Evolutionary conservation across 495 filamentous ascomycete species (phyloP).

Genomic region (Tuber melanosporum): DNA sequence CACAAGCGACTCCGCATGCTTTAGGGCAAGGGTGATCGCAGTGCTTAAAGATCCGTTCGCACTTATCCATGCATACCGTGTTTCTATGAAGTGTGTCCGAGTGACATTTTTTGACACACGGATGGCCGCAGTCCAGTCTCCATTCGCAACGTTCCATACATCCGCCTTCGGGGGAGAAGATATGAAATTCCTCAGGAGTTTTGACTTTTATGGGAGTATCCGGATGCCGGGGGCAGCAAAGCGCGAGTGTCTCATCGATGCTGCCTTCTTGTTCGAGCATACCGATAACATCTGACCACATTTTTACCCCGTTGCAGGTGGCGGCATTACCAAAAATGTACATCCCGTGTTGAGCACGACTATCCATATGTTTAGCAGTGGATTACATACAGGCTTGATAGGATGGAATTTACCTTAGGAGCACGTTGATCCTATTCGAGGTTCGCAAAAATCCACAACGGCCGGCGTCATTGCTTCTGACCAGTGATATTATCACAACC

Average conservation of each 20-base stretch:
- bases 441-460: constrained; percentile 69
- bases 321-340: constrained; percentile 72
- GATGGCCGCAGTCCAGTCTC: constrained; percentile 57
- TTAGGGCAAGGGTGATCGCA: constrained; percentile 60
- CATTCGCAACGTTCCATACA: constrained; percentile 56
- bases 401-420: constrained; percentile 48
- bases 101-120: constrained; percentile 65
- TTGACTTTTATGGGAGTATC: constrained; percentile 53
- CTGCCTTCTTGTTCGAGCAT: constrained; percentile 50
- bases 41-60: constrained; percentile 40
- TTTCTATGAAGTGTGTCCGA: constrained; percentile 57
- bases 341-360: constrained; percentile 72
- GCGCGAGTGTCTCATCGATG: constrained; percentile 51
- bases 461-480: constrained; percentile 60
- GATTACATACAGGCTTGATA: background rate
- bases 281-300: constrained; percentile 63
- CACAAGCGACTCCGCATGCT: constrained; percentile 53
- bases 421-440: constrained; percentile 73
- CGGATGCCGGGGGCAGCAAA: constrained; percentile 64
- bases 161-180: constrained; percentile 63
- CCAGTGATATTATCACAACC: constrained; percentile 73
- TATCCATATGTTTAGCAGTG: constrained; percentile 26
- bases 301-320: constrained; percentile 58
- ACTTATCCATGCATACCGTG: constrained; percentile 43
- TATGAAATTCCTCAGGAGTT: constrained; percentile 57